Conservation (phyloP, 805 yeast genomes). For the Yamadazyma laniorum region DNA sequence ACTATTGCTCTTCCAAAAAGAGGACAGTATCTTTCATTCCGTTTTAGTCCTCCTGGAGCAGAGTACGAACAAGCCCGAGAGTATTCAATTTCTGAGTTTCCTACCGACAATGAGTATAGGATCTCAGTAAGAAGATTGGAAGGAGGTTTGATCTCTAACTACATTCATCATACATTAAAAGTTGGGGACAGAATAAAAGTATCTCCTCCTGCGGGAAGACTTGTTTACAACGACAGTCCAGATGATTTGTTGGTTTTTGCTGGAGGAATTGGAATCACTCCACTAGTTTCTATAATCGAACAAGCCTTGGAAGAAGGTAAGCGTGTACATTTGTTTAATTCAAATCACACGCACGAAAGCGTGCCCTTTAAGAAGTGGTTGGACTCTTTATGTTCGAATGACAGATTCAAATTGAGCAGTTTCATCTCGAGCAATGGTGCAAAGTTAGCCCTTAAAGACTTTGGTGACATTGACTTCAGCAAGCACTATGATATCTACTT, state of each 20-base stretch:
- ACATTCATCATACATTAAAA: conserved; percentile 45
- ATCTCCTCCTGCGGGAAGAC: conserved; percentile 61
- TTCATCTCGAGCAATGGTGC: not conserved
- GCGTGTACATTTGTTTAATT: conserved; percentile 32
- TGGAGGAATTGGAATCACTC: conserved; percentile 72
- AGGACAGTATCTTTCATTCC: conserved; percentile 47
- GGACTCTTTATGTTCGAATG: not conserved
- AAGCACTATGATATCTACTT: conserved; percentile 3
- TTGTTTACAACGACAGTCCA: conserved; percentile 31
- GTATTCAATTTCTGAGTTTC: conserved; percentile 52
- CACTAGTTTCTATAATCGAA: conserved; percentile 53
- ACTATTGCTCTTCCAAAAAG: conserved; percentile 26
- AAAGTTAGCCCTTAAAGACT: not conserved
- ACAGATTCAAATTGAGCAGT: not conserved
- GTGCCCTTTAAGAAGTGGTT: conserved; percentile 27
- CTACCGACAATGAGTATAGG: conserved; percentile 40
- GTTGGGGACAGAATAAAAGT: conserved; percentile 49
- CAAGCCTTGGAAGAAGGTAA: conserved; percentile 30
- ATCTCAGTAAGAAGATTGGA: conserved; percentile 54
- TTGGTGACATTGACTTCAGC: conserved; percentile 1
- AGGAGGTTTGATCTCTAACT: conserved; percentile 51
- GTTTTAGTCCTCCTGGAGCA: conserved; percentile 34
- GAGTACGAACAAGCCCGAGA: conserved; percentile 51
- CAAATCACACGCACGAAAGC: conserved; percentile 21
- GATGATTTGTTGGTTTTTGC: conserved; percentile 41